Evolutionary conservation across 2,329 filamentous ascomycete genomes (phyloP).

Genomic region (Exophiala viscosa): DNA sequence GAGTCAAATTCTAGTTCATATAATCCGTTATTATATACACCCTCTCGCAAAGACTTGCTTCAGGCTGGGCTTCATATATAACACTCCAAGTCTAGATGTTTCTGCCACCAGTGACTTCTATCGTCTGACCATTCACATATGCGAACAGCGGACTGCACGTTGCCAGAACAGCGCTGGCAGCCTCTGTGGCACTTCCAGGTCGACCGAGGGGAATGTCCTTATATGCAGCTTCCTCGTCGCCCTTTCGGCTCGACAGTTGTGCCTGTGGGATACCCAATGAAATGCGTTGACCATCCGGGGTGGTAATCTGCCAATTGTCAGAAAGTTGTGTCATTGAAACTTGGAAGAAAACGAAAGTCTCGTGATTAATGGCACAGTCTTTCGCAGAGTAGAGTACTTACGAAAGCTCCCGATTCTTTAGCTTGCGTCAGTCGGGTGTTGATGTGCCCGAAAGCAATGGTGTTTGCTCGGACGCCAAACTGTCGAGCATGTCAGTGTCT

Average conservation of each 20-base stretch:
- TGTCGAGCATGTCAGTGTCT: slow-evolving; percentile 43
- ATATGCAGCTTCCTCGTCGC: slow-evolving; percentile 39
- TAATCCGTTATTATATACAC: too few relatives aligned
- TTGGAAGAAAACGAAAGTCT: too few relatives aligned
- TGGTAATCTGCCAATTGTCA: too few relatives aligned
- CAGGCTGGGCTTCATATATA: too few relatives aligned
- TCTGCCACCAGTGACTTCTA: slow-evolving; percentile 76
- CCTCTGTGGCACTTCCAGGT: slow-evolving; percentile 74
- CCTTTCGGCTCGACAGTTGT: slow-evolving; percentile 44
- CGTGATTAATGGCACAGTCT: too few relatives aligned
- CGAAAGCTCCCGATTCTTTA: slow-evolving; percentile 79
- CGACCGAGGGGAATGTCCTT: slow-evolving; percentile 74
- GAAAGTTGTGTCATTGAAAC: too few relatives aligned
- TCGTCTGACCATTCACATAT: slow-evolving; percentile 83
- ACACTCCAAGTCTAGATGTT: slow-evolving; percentile 47
- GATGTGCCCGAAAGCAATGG: slow-evolving; percentile 79
- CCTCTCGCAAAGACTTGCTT: too few relatives aligned
- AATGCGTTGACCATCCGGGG: slow-evolving; percentile 71
- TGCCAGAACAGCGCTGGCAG: slow-evolving; percentile 71
- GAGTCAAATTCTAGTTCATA: too few relatives aligned
- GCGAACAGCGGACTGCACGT: slow-evolving; percentile 77
- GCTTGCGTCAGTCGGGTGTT: slow-evolving; percentile 74
- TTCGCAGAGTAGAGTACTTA: too few relatives aligned
- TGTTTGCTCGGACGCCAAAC: slow-evolving; percentile 80
- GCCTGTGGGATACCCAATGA: slow-evolving; percentile 68